A percentile compares a stretch with the other conserved stretches of the same genome.
phyloP scores from a whole-genome alignment of 495 filamentous ascomycete species.

The Aspergillus sclerotioniger region DNA sequence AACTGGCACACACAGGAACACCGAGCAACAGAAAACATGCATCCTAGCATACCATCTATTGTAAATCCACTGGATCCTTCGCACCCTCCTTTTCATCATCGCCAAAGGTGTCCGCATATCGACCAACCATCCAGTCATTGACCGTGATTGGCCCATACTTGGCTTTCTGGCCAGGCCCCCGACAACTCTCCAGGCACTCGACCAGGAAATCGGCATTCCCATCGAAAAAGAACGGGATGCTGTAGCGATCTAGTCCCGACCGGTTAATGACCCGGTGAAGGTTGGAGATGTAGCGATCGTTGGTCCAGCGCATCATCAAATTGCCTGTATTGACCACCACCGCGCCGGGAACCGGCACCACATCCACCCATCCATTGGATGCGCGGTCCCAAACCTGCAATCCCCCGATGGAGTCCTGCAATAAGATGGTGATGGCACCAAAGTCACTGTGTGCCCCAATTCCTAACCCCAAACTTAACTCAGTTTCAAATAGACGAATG shows the following conservation, averaged over 20 bases:
- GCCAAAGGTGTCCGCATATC: conserved; percentile 28
- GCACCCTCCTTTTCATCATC: conserved; percentile 1
- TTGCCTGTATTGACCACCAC: conserved; percentile 51
- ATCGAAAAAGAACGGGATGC: conserved; percentile 31
- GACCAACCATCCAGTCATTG: conserved; percentile 22
- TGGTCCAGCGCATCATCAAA: conserved; percentile 36
- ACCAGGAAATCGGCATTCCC: conserved; percentile 26
- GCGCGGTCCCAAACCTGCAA: conserved; percentile 42
- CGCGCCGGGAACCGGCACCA: conserved; percentile 33
- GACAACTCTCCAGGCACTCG: conserved; percentile 22
- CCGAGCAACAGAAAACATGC: not conserved
- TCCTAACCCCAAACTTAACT: conserved; percentile 22
- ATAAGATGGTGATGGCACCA: conserved; percentile 47
- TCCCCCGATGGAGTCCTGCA: conserved; percentile 38
- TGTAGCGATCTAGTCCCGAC: conserved; percentile 23
- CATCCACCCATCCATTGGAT: conserved; percentile 27
- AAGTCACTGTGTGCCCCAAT: conserved; percentile 55
- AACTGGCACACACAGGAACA: too few species aligned
- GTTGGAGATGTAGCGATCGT: conserved; percentile 26
- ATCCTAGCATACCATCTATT: too few species aligned
- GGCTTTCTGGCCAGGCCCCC: conserved; percentile 7
- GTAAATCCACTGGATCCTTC: not conserved
- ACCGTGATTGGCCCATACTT: conserved; percentile 29
- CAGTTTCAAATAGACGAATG: too few species aligned
- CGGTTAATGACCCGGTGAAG: conserved; percentile 32